Evolutionary conservation across 2,329 filamentous ascomycete species (phyloP).

Genomic region (Davidsoniella australis): DNA sequence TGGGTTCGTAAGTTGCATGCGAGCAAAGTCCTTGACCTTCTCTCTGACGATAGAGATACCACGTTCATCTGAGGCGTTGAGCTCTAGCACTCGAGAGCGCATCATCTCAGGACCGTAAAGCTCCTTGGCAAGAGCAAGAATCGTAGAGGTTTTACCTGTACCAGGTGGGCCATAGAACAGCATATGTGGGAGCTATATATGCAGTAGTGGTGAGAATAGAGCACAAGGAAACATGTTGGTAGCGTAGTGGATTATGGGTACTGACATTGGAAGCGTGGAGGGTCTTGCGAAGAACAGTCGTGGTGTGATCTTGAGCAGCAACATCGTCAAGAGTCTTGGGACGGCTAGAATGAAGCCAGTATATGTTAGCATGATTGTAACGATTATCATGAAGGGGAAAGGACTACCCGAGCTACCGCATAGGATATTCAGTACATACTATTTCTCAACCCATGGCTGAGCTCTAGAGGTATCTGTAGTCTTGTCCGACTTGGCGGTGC

Average conservation of each 20-base stretch:
- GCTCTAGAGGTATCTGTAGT: constrained; percentile 42
- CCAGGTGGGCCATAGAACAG: constrained; percentile 97
- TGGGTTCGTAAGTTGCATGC: constrained; percentile 79
- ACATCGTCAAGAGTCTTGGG: constrained; percentile 91
- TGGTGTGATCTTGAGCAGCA: constrained; percentile 91
- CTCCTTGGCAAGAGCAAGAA: constrained; percentile 91
- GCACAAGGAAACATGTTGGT: constrained; percentile 15
- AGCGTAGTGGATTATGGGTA: constrained; percentile 1
- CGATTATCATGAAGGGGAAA: constrained; percentile 9
- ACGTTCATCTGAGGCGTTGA: constrained; percentile 97
- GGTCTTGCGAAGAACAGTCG: constrained; percentile 79
- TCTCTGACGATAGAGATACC: constrained; percentile 93
- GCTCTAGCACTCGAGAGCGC: constrained; percentile 85
- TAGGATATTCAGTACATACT: constrained; percentile 37
- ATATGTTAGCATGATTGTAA: constrained; percentile 16
- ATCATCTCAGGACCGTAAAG: constrained; percentile 92
- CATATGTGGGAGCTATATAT: constrained; percentile 77
- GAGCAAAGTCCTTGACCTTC: constrained; percentile 96
- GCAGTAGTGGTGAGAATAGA: constrained; percentile 4
- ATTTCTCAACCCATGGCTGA: constrained; percentile 99
- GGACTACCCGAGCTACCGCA: background rate
- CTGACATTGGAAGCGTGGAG: constrained; percentile 78
- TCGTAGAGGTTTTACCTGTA: constrained; percentile 94
- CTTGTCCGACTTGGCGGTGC: constrained; percentile 47
- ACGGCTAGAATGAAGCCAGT: constrained; percentile 39